Evolutionary conservation across 192 early-diverging fungal genomes (phyloP).

Genomic region (Coemansia asiatica): DNA sequence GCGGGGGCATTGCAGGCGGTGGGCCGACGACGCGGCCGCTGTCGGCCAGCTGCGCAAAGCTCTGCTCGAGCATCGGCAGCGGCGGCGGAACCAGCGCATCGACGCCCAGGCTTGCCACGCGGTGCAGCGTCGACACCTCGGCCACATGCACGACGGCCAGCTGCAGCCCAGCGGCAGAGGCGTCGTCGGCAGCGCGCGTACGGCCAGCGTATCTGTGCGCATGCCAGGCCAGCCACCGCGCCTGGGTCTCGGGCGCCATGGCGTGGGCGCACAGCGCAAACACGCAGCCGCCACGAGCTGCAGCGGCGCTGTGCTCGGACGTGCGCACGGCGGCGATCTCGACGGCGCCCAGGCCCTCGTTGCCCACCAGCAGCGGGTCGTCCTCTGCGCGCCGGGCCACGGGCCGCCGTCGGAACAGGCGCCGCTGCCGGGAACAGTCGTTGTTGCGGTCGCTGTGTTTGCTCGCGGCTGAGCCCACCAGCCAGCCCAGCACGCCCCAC

Average conservation of each 20-base stretch:
- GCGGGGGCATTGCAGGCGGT: conserved; percentile 36
- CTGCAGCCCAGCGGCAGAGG: conserved; percentile 3
- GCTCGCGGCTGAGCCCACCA: conserved; percentile 23
- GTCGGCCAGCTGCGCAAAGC: conserved; percentile 30
- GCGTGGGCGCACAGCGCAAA: conserved; percentile 54
- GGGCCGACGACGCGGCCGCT: conserved; percentile 25
- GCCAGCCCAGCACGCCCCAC: conserved; percentile 55
- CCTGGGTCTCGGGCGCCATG: conserved; percentile 22
- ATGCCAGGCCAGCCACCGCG: conserved; percentile 42
- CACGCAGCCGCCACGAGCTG: conserved; percentile 18
- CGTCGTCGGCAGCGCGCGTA: conserved; percentile 3
- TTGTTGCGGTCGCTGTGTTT: background rate
- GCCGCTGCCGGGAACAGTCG: background rate
- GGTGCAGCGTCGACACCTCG: conserved; percentile 53
- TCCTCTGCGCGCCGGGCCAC: conserved; percentile 27
- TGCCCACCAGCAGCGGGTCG: conserved; percentile 49
- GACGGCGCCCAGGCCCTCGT: conserved; percentile 51
- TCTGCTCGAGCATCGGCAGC: conserved; percentile 38
- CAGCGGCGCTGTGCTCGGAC: background rate
- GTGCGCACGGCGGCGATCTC: conserved; percentile 32
- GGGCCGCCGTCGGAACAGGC: conserved; percentile 17
- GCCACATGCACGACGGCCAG: conserved; percentile 52
- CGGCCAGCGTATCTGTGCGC: background rate
- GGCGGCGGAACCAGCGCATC: conserved; percentile 40
- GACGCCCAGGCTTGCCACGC: conserved; percentile 37